phyloP scores from a whole-genome alignment of 1,284 basidiomycete genomes.

The Mycena sp. region DNA sequence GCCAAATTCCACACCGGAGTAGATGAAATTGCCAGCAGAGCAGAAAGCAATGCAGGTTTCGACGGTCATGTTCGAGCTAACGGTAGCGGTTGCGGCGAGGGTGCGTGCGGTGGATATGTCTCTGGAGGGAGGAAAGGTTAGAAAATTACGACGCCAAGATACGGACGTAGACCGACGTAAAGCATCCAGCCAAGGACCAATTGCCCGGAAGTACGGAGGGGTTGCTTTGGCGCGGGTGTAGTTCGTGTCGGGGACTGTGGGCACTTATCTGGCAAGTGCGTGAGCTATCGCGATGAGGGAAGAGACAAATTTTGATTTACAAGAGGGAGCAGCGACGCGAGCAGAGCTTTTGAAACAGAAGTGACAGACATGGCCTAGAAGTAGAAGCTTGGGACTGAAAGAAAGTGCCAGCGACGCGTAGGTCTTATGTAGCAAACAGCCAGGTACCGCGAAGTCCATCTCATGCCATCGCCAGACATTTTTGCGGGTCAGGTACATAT shows the following conservation, averaged over 20 bases:
- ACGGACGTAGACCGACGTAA: slow-evolving; percentile 26
- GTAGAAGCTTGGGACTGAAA: slow-evolving; percentile 11
- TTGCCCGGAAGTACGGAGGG: slow-evolving; percentile 37
- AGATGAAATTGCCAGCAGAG: slow-evolving; percentile 37
- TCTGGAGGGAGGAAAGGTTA: not conserved
- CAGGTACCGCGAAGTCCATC: slow-evolving; percentile 10
- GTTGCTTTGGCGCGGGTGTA: slow-evolving; percentile 34
- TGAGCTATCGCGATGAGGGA: not conserved
- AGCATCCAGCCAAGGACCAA: slow-evolving; percentile 49
- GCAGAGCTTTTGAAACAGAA: slow-evolving; percentile 16
- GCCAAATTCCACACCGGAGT: slow-evolving; percentile 49
- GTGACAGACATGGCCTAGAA: slow-evolving; percentile 26
- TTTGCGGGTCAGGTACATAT: slow-evolving; percentile 18
- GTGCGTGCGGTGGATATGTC: slow-evolving; percentile 46
- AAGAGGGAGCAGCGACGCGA: slow-evolving; percentile 13
- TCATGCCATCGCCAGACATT: slow-evolving; percentile 6
- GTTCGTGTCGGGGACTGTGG: slow-evolving; percentile 10
- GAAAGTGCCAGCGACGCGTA: slow-evolving; percentile 1
- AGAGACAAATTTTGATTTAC: not conserved
- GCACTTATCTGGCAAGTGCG: not conserved
- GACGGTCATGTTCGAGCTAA: slow-evolving; percentile 42
- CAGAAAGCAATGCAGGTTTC: slow-evolving; percentile 47
- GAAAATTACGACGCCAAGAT: too few species aligned
- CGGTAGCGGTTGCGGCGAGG: slow-evolving; percentile 32
- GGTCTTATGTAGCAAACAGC: slow-evolving; percentile 16